Base-by-base conservation (phyloP, 2,329 filamentous ascomycete genomes). In the Albifimbria verrucaria region DNA sequence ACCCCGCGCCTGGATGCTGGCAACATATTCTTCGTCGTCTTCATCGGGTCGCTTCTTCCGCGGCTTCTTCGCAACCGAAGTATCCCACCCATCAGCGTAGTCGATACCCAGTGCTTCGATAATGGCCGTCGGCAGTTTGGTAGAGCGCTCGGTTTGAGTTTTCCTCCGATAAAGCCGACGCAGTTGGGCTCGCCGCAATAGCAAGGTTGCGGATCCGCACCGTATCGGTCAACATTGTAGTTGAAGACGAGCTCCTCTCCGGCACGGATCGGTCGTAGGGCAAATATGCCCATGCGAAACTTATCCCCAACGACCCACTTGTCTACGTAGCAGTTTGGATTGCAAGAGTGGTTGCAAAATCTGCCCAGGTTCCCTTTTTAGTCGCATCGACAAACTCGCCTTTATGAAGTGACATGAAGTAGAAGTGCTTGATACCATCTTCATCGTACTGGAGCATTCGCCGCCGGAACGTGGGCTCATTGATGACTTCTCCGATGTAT, bases 241-340 rank as follows among this genome's bases (percentile, higher is more conserved):
- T 99, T 97, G 79, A 99, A 99, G 21, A 96, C 92, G 52, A 99
- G 78, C 71, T 99, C 94, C 71, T 99, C 94, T 52, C 94, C 94
- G 18, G 89, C 86, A 66, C 86, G 85, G 67, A 99, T 88, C 64
- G 83, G 79, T 59, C 92, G 90, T 73, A 90, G 83, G 62, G 92
- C 90, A 76, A 99, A 99, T 62, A 99, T 97, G 64, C 94, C 94
- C 94, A 99, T 99, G 64, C 94, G 92, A 68, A 97, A 78, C 76
- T 97, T 97, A 65, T 95, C 90, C 18, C 92, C 92, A 28, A 99
- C 92, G 54, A 97, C 92, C 94, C 94, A 99, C 76, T 99, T 99
- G 79, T 99, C 94, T 58, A 99, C 93, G 72, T 96, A 97, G 74
- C 92, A 97, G 68, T 99, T 99, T 18, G 94, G 94, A 69, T 94